Evolutionary conservation across 2,329 filamentous ascomycete genomes (phyloP).

Genomic region (Phaeosphaeriaceae sp.): DNA sequence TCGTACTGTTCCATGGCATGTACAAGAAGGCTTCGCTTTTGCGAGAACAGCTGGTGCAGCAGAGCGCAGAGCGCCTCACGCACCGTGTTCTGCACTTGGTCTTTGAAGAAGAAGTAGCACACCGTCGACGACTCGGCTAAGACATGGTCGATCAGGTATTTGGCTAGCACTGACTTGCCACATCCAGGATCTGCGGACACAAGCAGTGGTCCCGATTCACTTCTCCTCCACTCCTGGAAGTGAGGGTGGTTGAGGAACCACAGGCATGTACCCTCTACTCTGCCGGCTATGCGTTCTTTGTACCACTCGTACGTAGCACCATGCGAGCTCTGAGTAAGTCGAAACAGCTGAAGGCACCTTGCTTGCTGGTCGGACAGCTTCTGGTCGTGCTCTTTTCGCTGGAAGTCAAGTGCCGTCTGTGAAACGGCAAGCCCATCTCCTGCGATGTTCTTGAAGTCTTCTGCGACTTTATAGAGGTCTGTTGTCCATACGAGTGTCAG

Average conservation of each 20-base stretch:
- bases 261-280: slow-evolving; percentile 24
- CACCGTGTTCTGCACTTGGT: slow-evolving; percentile 26
- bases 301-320: slow-evolving; percentile 30
- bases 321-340: slow-evolving; percentile 19
- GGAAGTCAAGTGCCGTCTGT: slow-evolving; percentile 12
- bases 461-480: slow-evolving; percentile 15
- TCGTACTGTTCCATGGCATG: slow-evolving; percentile 22
- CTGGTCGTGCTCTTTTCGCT: slow-evolving; percentile 16
- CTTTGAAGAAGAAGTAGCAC: slow-evolving; percentile 34
- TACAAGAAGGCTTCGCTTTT: slow-evolving; percentile 19
- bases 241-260: slow-evolving; percentile 24
- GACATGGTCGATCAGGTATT: slow-evolving; percentile 23
- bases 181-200: slow-evolving; percentile 30
- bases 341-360: slow-evolving; percentile 29
- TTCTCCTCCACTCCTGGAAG: slow-evolving; percentile 22
- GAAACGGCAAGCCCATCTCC: slow-evolving; percentile 4
- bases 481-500: slow-evolving; percentile 11
- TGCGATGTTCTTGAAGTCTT: slow-evolving; percentile 6
- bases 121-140: slow-evolving; percentile 19
- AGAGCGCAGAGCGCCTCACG: slow-evolving; percentile 27
- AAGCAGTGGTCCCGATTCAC: slow-evolving; percentile 23
- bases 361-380: slow-evolving; percentile 20
- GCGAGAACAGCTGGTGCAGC: slow-evolving; percentile 26
- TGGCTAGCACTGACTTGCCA: slow-evolving; percentile 29
- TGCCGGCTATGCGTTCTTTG: slow-evolving; percentile 25